Conservation (phyloP, 257 asterid genomes). For the Solanum medicagineum region DNA sequence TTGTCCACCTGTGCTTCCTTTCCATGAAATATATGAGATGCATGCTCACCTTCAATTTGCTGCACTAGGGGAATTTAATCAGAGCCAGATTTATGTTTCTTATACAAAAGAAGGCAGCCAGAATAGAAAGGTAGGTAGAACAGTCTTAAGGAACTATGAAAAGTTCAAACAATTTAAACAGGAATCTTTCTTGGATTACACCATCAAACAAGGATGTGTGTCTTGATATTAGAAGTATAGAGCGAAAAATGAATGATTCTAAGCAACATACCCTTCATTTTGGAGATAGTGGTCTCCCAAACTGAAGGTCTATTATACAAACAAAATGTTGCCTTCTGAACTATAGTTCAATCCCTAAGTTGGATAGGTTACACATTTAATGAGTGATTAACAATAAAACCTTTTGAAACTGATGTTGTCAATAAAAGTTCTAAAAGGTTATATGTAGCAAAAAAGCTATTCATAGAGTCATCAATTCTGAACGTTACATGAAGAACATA, state of each 20-base stretch:
- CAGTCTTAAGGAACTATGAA: neutral
- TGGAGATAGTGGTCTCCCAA: neutral
- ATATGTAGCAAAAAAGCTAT: neutral
- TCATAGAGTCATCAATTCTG: neutral
- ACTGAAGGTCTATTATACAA: neutral
- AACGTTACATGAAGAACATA: neutral
- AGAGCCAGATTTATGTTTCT: neutral
- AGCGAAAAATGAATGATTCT: neutral
- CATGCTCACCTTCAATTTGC: constrained; percentile 54
- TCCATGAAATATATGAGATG: constrained; percentile 46
- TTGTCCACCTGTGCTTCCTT: constrained; percentile 75
- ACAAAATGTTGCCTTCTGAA: neutral
- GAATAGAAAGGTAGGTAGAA: neutral
- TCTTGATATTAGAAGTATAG: neutral
- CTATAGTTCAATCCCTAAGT: neutral
- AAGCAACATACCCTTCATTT: neutral
- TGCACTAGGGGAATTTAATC: neutral
- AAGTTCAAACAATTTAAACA: neutral
- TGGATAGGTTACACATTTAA: neutral
- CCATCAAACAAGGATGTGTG: neutral
- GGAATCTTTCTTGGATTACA: neutral
- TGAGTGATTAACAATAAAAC: neutral
- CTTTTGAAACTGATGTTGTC: neutral
- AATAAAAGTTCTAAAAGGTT: neutral
- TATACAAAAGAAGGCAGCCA: neutral